phyloP scores from a whole-genome alignment of 1,284 basidiomycete species.

The Meira nashicola region DNA sequence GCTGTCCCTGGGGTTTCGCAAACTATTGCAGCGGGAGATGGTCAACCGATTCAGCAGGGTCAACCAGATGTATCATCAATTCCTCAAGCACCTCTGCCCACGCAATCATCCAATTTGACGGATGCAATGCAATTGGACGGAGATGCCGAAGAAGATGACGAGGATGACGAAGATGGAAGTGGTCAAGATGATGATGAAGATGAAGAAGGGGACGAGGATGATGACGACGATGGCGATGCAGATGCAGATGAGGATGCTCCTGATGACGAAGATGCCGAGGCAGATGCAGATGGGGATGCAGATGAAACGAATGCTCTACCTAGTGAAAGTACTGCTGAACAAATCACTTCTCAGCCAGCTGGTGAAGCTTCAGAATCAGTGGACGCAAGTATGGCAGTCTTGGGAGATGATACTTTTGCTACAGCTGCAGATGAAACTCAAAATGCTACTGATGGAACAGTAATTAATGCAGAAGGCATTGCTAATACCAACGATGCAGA shows the following conservation, averaged over 20 bases:
- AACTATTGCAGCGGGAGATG: neutral
- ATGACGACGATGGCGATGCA: slow-evolving; percentile 7
- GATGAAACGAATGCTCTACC: neutral
- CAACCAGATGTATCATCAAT: neutral
- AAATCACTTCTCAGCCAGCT: neutral
- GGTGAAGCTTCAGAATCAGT: neutral
- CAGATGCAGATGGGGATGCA: slow-evolving; percentile 6
- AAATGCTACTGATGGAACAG: neutral
- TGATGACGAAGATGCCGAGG: slow-evolving; percentile 8
- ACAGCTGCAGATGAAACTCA: neutral
- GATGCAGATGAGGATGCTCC: slow-evolving; percentile 7
- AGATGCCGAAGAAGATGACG: slow-evolving; percentile 9
- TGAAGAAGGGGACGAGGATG: slow-evolving; percentile 13
- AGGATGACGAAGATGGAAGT: slow-evolving; percentile 11
- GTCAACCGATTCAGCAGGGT: neutral
- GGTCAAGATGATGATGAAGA: slow-evolving; percentile 11
- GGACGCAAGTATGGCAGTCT: neutral
- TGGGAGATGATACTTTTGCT: neutral
- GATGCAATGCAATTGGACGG: neutral
- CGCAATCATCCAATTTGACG: neutral
- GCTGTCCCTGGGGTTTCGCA: neutral
- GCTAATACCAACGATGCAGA: no score
- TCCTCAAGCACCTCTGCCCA: neutral
- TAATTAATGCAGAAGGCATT: neutral
- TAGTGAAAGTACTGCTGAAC: no score